Evolutionary conservation across 345 rosid genomes (phyloP).

Genomic region (Populus pruinosa): DNA sequence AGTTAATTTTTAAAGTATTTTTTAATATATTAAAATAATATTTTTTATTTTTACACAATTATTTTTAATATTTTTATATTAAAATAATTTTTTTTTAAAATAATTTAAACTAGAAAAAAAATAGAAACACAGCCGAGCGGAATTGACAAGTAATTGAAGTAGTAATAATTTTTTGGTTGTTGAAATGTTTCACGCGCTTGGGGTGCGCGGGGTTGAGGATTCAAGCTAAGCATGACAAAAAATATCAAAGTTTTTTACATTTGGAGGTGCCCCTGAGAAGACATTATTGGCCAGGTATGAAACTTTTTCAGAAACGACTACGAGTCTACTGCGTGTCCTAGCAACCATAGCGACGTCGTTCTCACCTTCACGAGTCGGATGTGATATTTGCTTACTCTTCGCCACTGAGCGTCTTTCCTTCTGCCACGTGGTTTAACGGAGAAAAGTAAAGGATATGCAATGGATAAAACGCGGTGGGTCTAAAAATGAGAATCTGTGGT

Average conservation of each 20-base stretch:
- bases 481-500: slow-evolving; percentile 5
- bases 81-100: no score
- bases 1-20: no score
- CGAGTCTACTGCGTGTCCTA: neutral
- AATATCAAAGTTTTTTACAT: neutral
- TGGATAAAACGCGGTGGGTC: slow-evolving; percentile 15
- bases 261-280: slow-evolving; percentile 24
- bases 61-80: no score
- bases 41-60: no score
- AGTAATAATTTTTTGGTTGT: neutral
- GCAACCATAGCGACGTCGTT: neutral
- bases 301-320: neutral
- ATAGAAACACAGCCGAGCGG: no score
- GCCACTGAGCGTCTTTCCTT: neutral
- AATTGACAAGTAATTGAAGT: no score
- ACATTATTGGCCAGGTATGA: neutral
- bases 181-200: slow-evolving; percentile 5
- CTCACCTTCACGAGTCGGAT: neutral
- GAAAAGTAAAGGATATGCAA: neutral
- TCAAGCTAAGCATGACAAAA: neutral
- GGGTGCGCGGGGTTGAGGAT: neutral
- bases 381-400: neutral
- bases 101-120: no score
- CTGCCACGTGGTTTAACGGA: slow-evolving; percentile 25
- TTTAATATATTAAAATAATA: no score